Conservation (phyloP, 2,329 filamentous ascomycete genomes). For the Penicillium sp. region DNA sequence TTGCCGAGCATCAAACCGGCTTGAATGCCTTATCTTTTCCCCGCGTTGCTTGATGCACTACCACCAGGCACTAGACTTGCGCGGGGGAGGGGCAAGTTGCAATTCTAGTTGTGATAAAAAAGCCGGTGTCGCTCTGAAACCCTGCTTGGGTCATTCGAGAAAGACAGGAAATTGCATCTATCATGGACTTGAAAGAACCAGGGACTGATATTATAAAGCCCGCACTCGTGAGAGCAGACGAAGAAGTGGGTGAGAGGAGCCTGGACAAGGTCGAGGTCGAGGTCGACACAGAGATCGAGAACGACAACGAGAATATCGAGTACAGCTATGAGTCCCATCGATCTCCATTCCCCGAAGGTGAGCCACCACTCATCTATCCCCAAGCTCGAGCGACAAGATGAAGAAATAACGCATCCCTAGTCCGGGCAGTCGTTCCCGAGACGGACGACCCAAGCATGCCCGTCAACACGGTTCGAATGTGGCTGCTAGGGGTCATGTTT, state of each 20-base stretch:
- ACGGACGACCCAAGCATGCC: constrained; percentile 29
- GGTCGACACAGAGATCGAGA: neutral
- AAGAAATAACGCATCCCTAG: constrained; percentile 4
- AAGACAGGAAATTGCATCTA: neutral
- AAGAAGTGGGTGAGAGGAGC: constrained; percentile 15
- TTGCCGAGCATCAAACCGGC: no score
- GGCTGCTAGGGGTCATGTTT: constrained; percentile 39
- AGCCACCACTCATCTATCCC: neutral
- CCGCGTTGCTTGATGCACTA: no score
- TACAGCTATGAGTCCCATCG: constrained; percentile 27
- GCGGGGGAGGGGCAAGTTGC: no score
- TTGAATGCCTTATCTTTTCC: no score
- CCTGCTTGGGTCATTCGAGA: no score
- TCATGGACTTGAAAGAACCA: constrained; percentile 14
- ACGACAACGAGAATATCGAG: constrained; percentile 16
- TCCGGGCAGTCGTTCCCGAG: constrained; percentile 29
- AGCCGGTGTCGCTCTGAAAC: neutral
- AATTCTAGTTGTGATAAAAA: constrained; percentile 1
- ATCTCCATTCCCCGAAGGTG: constrained; percentile 27
- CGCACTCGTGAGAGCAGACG: constrained; percentile 5
- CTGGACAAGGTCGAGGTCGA: constrained; percentile 12
- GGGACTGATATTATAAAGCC: constrained; percentile 10
- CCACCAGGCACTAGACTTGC: no score
- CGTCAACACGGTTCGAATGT: constrained; percentile 37
- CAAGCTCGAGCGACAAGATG: no score